Percentiles rank a stretch among this genome's conserved stretches.
phyloP scores from a whole-genome alignment of 768 basidiomycete species.

The Dioszegia crocea region DNA sequence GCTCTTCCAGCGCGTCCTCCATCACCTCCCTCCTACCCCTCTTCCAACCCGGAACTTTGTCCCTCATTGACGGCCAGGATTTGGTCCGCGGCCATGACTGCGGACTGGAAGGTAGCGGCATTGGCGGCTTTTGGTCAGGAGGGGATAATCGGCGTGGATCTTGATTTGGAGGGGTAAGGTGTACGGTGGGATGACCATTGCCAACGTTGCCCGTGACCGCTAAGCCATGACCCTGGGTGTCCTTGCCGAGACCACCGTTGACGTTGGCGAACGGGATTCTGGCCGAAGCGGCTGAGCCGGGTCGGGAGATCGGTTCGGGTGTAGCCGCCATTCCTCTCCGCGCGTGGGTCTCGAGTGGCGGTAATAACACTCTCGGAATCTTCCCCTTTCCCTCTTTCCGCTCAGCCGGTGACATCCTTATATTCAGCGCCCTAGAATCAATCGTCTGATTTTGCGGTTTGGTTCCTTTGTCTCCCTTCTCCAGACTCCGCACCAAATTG shows the following conservation, averaged over 20 bases:
- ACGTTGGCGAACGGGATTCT: background rate
- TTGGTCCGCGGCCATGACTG: constrained; percentile 8
- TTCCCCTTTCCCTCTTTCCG: background rate
- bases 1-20: constrained; percentile 37
- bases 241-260: background rate
- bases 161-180: constrained; percentile 8
- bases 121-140: constrained; percentile 6
- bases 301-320: constrained; percentile 6
- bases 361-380: background rate
- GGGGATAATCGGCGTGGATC: constrained; percentile 11
- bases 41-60: constrained; percentile 33
- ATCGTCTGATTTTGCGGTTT: constrained; percentile 6
- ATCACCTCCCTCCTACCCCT: constrained; percentile 37
- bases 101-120: background rate
- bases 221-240: no score
- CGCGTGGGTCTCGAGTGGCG: background rate
- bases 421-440: constrained; percentile 2
- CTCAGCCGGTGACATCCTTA: constrained; percentile 1
- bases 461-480: background rate
- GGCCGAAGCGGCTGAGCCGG: constrained; percentile 4
- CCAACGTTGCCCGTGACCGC: background rate
- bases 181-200: constrained; percentile 1
- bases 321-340: background rate
- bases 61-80: constrained; percentile 27
- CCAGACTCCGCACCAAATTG: constrained; percentile 16